phyloP scores from a whole-genome alignment of 768 basidiomycete species.

The Kwoniella pini region DNA sequence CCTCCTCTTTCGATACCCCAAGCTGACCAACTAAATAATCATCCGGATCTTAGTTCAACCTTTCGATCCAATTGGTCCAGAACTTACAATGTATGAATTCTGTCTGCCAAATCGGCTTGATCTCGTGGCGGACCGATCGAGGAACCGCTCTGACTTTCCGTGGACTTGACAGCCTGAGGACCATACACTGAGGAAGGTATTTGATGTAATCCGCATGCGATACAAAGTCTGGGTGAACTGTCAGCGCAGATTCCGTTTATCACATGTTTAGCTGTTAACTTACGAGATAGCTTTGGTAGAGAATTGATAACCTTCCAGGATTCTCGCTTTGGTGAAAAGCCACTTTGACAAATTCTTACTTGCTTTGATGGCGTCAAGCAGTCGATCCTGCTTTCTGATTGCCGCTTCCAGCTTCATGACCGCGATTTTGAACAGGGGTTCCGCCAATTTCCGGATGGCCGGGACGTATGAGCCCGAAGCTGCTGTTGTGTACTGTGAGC shows the following conservation, averaged over 20 bases:
- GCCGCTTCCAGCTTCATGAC: slow-evolving; percentile 25
- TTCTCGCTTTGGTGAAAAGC: slow-evolving; percentile 23
- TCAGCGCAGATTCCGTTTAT: background rate
- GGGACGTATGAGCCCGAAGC: slow-evolving; percentile 36
- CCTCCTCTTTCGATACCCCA: slow-evolving; percentile 35
- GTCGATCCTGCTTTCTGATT: slow-evolving; percentile 25
- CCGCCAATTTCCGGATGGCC: slow-evolving; percentile 29
- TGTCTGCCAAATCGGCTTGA: slow-evolving; percentile 31
- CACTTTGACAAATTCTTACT: slow-evolving; percentile 34
- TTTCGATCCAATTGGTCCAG: background rate
- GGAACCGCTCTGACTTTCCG: slow-evolving; percentile 8
- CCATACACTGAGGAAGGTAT: slow-evolving; percentile 21
- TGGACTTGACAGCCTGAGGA: too few relatives aligned
- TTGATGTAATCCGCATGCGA: slow-evolving; percentile 33
- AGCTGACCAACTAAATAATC: slow-evolving; percentile 22
- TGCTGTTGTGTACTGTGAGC: slow-evolving; percentile 30
- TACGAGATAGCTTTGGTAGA: slow-evolving; percentile 16
- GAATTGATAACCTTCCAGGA: slow-evolving; percentile 27
- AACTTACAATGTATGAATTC: slow-evolving; percentile 41
- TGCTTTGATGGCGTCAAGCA: slow-evolving; percentile 34
- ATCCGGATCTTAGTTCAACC: background rate
- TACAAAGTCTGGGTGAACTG: slow-evolving; percentile 17
- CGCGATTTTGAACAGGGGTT: slow-evolving; percentile 29
- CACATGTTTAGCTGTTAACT: background rate
- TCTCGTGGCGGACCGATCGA: slow-evolving; percentile 19